Evolutionary conservation across 805 yeast genomes (phyloP).

Genomic region (Cyberlindnera meyerae): DNA sequence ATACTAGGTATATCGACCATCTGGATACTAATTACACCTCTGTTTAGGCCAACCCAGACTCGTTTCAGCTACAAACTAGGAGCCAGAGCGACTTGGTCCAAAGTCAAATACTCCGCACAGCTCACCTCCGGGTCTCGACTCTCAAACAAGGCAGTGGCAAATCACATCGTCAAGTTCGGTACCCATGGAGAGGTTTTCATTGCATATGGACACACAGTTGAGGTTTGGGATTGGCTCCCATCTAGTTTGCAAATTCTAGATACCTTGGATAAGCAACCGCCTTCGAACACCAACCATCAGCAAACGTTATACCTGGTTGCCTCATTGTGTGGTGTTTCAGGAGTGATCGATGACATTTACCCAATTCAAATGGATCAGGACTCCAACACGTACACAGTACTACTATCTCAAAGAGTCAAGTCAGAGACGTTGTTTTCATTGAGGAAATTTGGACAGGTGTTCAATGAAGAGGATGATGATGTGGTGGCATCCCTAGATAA

Average conservation of each 20-base stretch:
- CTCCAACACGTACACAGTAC: slow-evolving; percentile 21
- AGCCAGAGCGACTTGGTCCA: slow-evolving; percentile 27
- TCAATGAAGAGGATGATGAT: not conserved
- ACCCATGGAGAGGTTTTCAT: slow-evolving; percentile 34
- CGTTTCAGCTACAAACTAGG: slow-evolving; percentile 20
- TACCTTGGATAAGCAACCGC: too few relatives aligned
- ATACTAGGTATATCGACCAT: too few relatives aligned
- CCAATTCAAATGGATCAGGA: slow-evolving; percentile 26
- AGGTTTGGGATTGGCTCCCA: slow-evolving; percentile 39
- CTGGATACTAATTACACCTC: too few relatives aligned
- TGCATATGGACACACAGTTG: slow-evolving; percentile 26
- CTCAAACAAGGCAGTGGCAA: slow-evolving; percentile 1
- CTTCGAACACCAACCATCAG: slow-evolving; percentile 2
- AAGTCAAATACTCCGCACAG: slow-evolving; percentile 18
- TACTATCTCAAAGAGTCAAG: slow-evolving; percentile 5
- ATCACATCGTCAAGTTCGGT: slow-evolving; percentile 29
- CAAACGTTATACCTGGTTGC: slow-evolving; percentile 26
- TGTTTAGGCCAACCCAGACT: slow-evolving; percentile 18
- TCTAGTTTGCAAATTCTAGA: slow-evolving; percentile 16
- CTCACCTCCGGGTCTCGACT: slow-evolving; percentile 3
- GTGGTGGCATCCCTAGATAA: slow-evolving; percentile 9
- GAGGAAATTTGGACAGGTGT: slow-evolving; percentile 22
- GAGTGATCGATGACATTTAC: slow-evolving; percentile 18
- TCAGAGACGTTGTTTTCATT: slow-evolving; percentile 12
- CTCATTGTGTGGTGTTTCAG: slow-evolving; percentile 14